phyloP scores from a whole-genome alignment of 306 rosid species.

The Delonix regia region DNA sequence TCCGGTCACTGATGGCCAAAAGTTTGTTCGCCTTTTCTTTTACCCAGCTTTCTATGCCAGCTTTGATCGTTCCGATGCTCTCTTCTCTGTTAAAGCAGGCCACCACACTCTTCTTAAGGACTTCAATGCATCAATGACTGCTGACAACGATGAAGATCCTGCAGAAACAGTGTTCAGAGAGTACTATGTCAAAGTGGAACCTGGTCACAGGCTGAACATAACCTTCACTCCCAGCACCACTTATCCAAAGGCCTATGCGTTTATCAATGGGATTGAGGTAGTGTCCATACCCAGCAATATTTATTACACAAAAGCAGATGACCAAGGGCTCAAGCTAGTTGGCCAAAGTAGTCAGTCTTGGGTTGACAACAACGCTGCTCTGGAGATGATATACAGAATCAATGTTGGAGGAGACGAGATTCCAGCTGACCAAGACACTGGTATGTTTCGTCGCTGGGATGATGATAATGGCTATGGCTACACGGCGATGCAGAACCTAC shows the following conservation, averaged over 20 bases:
- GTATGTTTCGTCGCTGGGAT: slow-evolving; percentile 1
- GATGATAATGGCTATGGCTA: neutral
- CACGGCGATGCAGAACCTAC: neutral
- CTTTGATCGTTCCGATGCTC: slow-evolving; percentile 19
- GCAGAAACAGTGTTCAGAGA: slow-evolving; percentile 7
- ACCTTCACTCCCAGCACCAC: slow-evolving; percentile 41
- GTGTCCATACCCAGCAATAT: slow-evolving; percentile 54
- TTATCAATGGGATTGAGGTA: slow-evolving; percentile 62
- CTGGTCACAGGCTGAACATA: slow-evolving; percentile 28
- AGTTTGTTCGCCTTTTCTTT: slow-evolving; percentile 52
- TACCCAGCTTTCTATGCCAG: neutral
- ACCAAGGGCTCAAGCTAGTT: neutral
- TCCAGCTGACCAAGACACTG: neutral
- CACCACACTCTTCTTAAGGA: slow-evolving; percentile 43
- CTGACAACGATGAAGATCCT: neutral
- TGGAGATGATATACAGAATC: slow-evolving; percentile 23
- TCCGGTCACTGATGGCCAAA: slow-evolving; percentile 38
- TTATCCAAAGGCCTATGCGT: slow-evolving; percentile 39
- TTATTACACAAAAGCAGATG: slow-evolving; percentile 27
- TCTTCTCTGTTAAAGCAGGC: slow-evolving; percentile 50
- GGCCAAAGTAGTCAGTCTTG: neutral
- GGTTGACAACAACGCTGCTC: neutral
- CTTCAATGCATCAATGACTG: slow-evolving; percentile 42
- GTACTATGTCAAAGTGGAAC: slow-evolving; percentile 29
- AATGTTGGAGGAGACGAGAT: slow-evolving; percentile 8